Evolutionary conservation across 345 rosid genomes (phyloP), one percentile per base, ranked within the genome.

Genomic region (Passiflora organensis): DNA sequence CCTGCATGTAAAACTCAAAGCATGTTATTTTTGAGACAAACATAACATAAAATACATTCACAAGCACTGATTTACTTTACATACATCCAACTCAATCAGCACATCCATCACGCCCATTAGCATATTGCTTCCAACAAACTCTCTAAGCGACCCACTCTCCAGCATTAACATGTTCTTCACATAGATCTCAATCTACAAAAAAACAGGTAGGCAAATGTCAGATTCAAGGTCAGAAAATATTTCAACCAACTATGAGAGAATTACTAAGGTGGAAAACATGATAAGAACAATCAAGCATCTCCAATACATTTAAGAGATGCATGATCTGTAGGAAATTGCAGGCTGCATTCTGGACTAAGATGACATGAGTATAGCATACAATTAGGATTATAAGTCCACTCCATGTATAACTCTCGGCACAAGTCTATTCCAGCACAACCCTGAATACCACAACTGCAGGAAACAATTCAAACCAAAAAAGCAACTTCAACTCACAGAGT

Each of bases 41-140:
- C 56, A 51, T 18, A 22, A 37, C 28, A 66, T 47, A 20, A 6
- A 59, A 18, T 53, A 55, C 17, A 36, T 5, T 11, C 4, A 41
- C 23, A 32, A 1, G 6, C 36, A 38, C 16, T 69, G 20, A 18
- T n/a, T 24, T 32, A 43, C 20, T 43, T 16, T n/a, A 75, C 97
- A 85, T 72, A 91, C 96, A 74, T 87, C 97, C 73, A 87, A 80
- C 51, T 87, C 96, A 71, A 84, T 70, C 66, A 91, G 67, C 75
- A 84, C 65, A 69, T 85, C 91, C 71, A 87, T 73, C 78, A 91
- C 80, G 18, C 79, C 80, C 69, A 68, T 72, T 21, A 91, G 82
- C 77, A 91, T 76, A 54, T 72, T 65, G 66, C 71, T 66, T 47
- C 96, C 84, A 67, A 83, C 85, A 67, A 87, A 72, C 66, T 79